Evolutionary conservation across 2,329 filamentous ascomycete species (phyloP).

Genomic region (Clarireedia paspali): DNA sequence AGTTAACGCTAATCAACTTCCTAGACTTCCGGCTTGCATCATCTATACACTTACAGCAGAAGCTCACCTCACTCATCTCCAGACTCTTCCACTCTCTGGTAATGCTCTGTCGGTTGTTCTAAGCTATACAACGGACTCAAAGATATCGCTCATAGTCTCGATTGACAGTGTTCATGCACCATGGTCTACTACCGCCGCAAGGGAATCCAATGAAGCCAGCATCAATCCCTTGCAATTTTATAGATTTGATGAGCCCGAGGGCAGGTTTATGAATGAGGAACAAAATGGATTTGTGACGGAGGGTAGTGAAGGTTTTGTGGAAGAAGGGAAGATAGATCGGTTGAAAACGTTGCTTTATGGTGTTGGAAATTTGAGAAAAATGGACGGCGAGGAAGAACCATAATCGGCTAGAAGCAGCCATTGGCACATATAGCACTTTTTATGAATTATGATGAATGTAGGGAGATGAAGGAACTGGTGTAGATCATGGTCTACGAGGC

Average conservation of each 20-base stretch:
- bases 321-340: slow-evolving; percentile 28
- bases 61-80: slow-evolving; percentile 41
- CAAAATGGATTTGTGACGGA: background rate
- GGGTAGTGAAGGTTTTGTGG: slow-evolving; percentile 3
- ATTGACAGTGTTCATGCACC: slow-evolving; percentile 45
- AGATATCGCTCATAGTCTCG: slow-evolving; percentile 37
- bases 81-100: slow-evolving; percentile 49
- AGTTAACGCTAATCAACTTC: slow-evolving; percentile 9
- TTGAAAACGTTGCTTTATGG: slow-evolving; percentile 34
- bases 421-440: background rate
- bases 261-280: slow-evolving; percentile 3
- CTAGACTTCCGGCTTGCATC: slow-evolving; percentile 55
- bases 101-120: slow-evolving; percentile 41
- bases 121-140: slow-evolving; percentile 17
- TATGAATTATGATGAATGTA: background rate
- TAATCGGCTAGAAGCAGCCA: background rate
- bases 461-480: background rate
- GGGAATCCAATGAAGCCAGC: background rate
- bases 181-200: slow-evolving; percentile 38
- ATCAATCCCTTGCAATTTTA: slow-evolving; percentile 13
- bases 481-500: background rate
- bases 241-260: slow-evolving; percentile 3
- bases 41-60: slow-evolving; percentile 48
- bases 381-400: slow-evolving; percentile 21
- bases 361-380: slow-evolving; percentile 29